Conservation (phyloP, 345 rosid genomes). For the thale cress (Arabidopsis thaliana) region DNA sequence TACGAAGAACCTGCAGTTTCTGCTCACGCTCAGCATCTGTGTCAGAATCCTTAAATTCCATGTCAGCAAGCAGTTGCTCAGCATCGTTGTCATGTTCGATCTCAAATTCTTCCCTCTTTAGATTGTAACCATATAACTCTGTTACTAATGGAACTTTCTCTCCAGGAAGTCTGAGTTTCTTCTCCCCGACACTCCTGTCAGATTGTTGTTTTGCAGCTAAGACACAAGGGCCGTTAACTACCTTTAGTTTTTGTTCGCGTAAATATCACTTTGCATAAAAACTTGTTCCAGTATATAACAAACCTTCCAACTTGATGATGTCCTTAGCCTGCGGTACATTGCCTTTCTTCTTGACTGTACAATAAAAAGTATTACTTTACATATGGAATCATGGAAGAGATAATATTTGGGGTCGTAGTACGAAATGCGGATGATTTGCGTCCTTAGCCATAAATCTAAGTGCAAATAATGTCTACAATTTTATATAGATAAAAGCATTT, state of each 20-base stretch:
- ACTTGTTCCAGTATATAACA: constrained; percentile 20
- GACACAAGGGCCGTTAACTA: constrained; percentile 29
- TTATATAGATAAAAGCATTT: constrained; percentile 17
- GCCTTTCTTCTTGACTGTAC: constrained; percentile 57
- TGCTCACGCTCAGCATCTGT: constrained; percentile 74
- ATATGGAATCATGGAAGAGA: constrained; percentile 47
- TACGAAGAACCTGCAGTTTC: constrained; percentile 79
- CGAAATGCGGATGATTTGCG: neutral
- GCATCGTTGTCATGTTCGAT: constrained; percentile 95
- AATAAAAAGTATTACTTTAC: constrained; percentile 39
- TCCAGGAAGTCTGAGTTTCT: constrained; percentile 72
- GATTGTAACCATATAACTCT: constrained; percentile 85
- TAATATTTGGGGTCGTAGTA: constrained; percentile 31
- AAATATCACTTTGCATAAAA: constrained; percentile 6
- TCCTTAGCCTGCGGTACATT: constrained; percentile 58
- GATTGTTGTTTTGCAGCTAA: constrained; percentile 61
- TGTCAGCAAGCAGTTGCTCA: constrained; percentile 88
- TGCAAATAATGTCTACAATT: constrained; percentile 4
- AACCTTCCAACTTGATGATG: constrained; percentile 75
- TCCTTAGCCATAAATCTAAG: constrained; percentile 1
- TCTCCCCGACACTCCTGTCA: constrained; percentile 89
- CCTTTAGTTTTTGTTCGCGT: constrained; percentile 10
- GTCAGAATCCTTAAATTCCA: constrained; percentile 89
- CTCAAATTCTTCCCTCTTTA: constrained; percentile 95
- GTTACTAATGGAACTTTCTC: constrained; percentile 75